Base-by-base conservation (phyloP, 371 early-diverging fungal genomes). In the Parasitella parasitica region DNA sequence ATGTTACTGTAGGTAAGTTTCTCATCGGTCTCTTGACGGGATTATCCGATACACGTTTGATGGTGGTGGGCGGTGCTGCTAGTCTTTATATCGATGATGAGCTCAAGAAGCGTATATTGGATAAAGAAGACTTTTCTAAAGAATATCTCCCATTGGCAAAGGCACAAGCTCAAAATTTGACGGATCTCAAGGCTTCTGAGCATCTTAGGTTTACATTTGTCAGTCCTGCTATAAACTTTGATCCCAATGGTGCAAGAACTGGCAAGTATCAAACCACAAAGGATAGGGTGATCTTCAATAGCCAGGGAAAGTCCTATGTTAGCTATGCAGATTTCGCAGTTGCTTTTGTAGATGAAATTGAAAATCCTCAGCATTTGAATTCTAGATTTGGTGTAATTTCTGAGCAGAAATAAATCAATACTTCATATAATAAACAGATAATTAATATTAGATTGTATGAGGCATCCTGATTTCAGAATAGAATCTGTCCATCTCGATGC, bases 281-380 rank as follows among this genome's bases (percentile, higher is more conserved):
- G 5, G 54, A 54, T 24, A 54, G 18, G 7, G 20, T 54, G 22
- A 22, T 54, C 20, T 22, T 54, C 7, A 54, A 54, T 13, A 54
- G 54, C 22, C 16, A 54, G 22, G 34, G 34, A 12, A 35, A 54
- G 15, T 22, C 36, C 3, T 54, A 54, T 36, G 34, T 54, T 22
- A 54, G 54, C 24, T 54, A 54, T 36, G 54, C 54, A 0, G 54
- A 54, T 22, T 54, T 32, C 37, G 54, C 54, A 6, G 18, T 54
- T 36, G 54, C 54, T 5, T 36, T 54, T 32, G 54, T 54, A 24
- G 54, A 54, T 24, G 54, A 54, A 13, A 54, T 54, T 36, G 54
- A 54, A 36, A 20, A 34, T 3, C 36, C 54, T 24, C 28, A 54
- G 13, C 37, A 54, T 37, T 6, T 54, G 12, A 54, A 54, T 22